Percentiles rank a stretch among this genome's conserved stretches.
These are phyloP conservation scores for Aspergillus bertholletiae DNA, from an alignment of 495 filamentous ascomycete species.

Conservation along the genomic window DNA sequence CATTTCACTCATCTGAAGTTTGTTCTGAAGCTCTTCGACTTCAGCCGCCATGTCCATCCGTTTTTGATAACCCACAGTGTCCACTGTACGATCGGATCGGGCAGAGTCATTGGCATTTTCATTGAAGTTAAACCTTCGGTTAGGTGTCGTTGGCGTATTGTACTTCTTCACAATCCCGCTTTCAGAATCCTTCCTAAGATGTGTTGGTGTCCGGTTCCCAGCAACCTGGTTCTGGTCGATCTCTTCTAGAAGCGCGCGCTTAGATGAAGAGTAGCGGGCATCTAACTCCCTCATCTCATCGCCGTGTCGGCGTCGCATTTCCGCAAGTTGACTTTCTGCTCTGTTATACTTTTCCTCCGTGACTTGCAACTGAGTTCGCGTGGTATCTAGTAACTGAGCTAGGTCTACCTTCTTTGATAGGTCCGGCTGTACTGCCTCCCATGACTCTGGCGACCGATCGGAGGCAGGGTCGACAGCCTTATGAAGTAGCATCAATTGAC, in stretches of 20 bases:
- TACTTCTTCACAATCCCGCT: slow-evolving; percentile 55
- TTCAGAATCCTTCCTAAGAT: slow-evolving; percentile 71
- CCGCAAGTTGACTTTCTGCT: slow-evolving; percentile 78
- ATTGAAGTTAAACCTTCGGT: slow-evolving; percentile 64
- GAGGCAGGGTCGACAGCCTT: slow-evolving; percentile 83
- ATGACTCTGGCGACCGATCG: slow-evolving; percentile 53
- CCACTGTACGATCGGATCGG: slow-evolving; percentile 83
- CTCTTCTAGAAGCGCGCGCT: slow-evolving; percentile 76
- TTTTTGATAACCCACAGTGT: slow-evolving; percentile 84
- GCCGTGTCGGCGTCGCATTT: slow-evolving; percentile 68
- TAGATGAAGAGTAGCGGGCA: slow-evolving; percentile 65
- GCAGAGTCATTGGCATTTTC: slow-evolving; percentile 68
- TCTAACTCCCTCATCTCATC: slow-evolving; percentile 74
- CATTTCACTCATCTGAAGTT: slow-evolving; percentile 94
- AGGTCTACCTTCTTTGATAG: slow-evolving; percentile 71
- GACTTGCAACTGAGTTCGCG: slow-evolving; percentile 79
- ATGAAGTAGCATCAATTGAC: slow-evolving; percentile 74
- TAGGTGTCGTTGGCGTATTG: slow-evolving; percentile 73
- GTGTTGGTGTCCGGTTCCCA: slow-evolving; percentile 71
- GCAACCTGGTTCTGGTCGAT: slow-evolving; percentile 80
- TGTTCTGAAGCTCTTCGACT: slow-evolving; percentile 89
- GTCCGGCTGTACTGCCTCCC: slow-evolving; percentile 58
- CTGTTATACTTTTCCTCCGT: slow-evolving; percentile 79
- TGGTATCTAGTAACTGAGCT: slow-evolving; percentile 83
- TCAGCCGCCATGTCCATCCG: slow-evolving; percentile 89